Base-by-base conservation (phyloP, 2,329 filamentous ascomycete species). In the Phoma sp. region DNA sequence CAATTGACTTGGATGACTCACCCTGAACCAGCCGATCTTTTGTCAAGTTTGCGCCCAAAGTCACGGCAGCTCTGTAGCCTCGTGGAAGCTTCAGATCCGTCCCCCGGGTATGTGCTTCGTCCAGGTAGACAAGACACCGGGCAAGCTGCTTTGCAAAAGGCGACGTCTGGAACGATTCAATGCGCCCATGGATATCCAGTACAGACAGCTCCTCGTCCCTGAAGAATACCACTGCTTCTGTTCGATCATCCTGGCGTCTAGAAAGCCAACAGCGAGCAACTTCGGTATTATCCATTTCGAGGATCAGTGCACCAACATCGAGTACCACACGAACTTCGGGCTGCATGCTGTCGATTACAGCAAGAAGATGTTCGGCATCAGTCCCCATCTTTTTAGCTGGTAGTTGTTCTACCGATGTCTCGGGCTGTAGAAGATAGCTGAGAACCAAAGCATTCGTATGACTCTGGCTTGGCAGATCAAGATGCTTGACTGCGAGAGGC, bases 1-100 rank as follows among this genome's bases (percentile, higher is more conserved):
- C 31, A 6, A 32, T 24, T 7, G n/a, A 19, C 2, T 35, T 17
- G 24, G 6, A 2, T 13, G 6, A 35, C 37, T 40, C 35, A 37
- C 85, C 87, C 81, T 92, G 89, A 0, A 87, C 84, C 0, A 91
- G 68, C 13, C 82, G 77, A 56, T 93, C 90, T 57, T 92, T 93
- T 0, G 85, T 88, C 1, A 91, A 61, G 4, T 78, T 77, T 0
- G 85, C 79, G 0, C 89, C 88, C 0, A 94, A 69, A 0, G 88
- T 92, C 0, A 92, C 85, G 0, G 85, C 85, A 0, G 88, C 90
- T 0, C 84, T 77, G 60, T 87, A 88, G 12, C 81, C 4, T 0
- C 52, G 51, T 0, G 88, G 89, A 0, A 91, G 71, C 31, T 82
- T 83, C 0, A 92, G 66, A 58, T 93, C 89, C 0, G 83, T 91